Evolutionary conservation across 148 eudicot genomes (phyloP), one percentile per base, ranked within the genome.

Genomic region (Beta vulgaris): DNA sequence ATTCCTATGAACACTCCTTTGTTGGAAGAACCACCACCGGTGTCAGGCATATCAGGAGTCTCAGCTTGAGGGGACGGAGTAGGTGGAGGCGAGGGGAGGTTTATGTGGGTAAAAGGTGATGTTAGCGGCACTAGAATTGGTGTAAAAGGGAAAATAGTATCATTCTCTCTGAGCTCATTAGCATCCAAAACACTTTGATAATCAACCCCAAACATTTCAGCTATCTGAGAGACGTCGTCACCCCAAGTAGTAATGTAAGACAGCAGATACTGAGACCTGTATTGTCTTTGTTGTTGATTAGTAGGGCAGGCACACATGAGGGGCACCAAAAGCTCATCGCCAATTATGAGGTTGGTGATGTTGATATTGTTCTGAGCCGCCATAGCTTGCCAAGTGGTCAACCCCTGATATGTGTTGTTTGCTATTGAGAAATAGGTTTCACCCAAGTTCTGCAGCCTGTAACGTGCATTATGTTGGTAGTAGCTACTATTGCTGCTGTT

Each of bases 241-340:
- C 84, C 83, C 84, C 73, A 72, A 0, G 71, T 71, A 40, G 82
- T 80, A 8, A 84, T 71, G 73, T 88, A 91, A 21, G 85, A 70
- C 48, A 91, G 83, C 44, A 93, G 77, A 80, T 70, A 86, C 77
- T 72, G 83, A 70, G 80, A 67, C 4, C 90, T 88, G 3, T 36
- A 68, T 3, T 19, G 76, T 3, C 16, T 74, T 7, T 76, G 73
- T 77, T 91, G 98, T 28, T 81, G 75, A 10, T 54, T 5, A 8
- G 92, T 78, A 6, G 96, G 92, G 39, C 98, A 93, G 13, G 96
- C 98, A 61, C 98, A 91, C 81, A 85, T 82, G 42, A 89, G 36
- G 0, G 98, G 98, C 5, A 89, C 89, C 53, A 26, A 3, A 6
- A 93, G 4, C 0, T 72, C 43, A 62, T 76, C 42, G 0, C 84